Evolutionary conservation across 805 yeast genomes (phyloP).

Genomic region (Starmerella sp.): DNA sequence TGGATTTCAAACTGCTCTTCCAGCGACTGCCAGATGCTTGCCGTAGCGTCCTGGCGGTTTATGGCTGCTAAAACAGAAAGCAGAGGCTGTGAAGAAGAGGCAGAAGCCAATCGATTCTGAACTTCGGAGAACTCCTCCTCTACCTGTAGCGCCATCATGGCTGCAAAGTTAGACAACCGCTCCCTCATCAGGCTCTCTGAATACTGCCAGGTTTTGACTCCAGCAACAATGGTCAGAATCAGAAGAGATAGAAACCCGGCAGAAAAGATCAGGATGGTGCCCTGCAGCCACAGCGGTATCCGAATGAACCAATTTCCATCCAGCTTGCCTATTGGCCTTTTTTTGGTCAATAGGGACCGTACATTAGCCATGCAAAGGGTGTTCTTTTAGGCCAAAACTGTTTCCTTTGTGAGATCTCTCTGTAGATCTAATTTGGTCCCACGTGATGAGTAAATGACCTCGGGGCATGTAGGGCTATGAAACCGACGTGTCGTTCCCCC

Average conservation of each 20-base stretch:
- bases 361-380: slow-evolving; percentile 1
- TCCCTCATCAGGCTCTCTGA: slow-evolving; percentile 15
- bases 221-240: slow-evolving; percentile 12
- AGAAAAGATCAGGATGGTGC: slow-evolving; percentile 16
- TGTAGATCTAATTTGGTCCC: not conserved
- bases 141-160: slow-evolving; percentile 15
- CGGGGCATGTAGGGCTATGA: too few species aligned
- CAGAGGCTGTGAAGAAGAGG: slow-evolving; percentile 1
- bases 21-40: not conserved
- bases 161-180: slow-evolving; percentile 17
- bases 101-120: not conserved
- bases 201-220: slow-evolving; percentile 16
- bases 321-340: slow-evolving; percentile 3
- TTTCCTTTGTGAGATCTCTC: not conserved
- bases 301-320: slow-evolving; percentile 18
- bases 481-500: not conserved
- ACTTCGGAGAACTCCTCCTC: slow-evolving; percentile 11
- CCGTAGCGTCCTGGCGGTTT: not conserved
- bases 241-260: slow-evolving; percentile 17
- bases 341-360: slow-evolving; percentile 1
- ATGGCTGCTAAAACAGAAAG: slow-evolving; percentile 1
- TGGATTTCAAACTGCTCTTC: slow-evolving; percentile 7
- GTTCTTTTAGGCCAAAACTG: not conserved
- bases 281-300: slow-evolving; percentile 19
- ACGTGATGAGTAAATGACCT: not conserved